phyloP scores from a whole-genome alignment of 371 early-diverging fungal species.

The Mucor mucedo region DNA sequence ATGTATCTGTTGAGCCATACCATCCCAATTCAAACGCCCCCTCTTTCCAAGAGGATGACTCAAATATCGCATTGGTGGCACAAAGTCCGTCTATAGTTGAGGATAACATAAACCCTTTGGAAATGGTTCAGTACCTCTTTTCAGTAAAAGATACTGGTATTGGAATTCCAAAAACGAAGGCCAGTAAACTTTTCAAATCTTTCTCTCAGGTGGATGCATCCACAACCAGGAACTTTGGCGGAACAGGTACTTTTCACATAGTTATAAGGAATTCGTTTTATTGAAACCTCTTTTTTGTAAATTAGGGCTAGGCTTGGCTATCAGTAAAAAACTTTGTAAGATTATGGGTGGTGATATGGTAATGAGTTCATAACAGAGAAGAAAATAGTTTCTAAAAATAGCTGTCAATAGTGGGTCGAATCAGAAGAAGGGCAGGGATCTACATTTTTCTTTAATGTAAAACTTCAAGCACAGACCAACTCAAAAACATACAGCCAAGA shows the following conservation, averaged over 20 bases:
- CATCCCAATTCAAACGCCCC: background rate
- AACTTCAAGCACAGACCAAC: slow-evolving; percentile 26
- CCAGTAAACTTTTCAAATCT: slow-evolving; percentile 58
- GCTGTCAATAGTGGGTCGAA: slow-evolving; percentile 44
- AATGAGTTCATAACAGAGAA: background rate
- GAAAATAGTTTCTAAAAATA: background rate
- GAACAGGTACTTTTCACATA: slow-evolving; percentile 38
- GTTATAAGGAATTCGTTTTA: too few species aligned
- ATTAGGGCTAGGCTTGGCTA: slow-evolving; percentile 38
- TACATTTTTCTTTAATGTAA: slow-evolving; percentile 47
- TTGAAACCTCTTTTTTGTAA: background rate
- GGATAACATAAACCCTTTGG: background rate
- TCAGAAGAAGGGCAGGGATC: slow-evolving; percentile 52
- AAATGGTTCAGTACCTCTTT: slow-evolving; percentile 26
- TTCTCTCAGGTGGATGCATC: slow-evolving; percentile 66
- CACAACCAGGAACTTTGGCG: slow-evolving; percentile 58
- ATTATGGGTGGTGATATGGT: slow-evolving; percentile 62
- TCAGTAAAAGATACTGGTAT: slow-evolving; percentile 68
- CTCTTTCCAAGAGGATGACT: background rate
- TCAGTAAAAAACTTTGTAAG: slow-evolving; percentile 50
- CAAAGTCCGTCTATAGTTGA: background rate
- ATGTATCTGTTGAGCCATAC: slow-evolving; percentile 4
- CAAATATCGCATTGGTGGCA: background rate
- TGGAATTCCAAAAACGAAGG: slow-evolving; percentile 61
- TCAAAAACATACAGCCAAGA: slow-evolving; percentile 31